These are phyloP conservation scores for Coniochaeta prunicola DNA, from an alignment of 2,329 filamentous ascomycete species.

Conservation along the genomic window DNA sequence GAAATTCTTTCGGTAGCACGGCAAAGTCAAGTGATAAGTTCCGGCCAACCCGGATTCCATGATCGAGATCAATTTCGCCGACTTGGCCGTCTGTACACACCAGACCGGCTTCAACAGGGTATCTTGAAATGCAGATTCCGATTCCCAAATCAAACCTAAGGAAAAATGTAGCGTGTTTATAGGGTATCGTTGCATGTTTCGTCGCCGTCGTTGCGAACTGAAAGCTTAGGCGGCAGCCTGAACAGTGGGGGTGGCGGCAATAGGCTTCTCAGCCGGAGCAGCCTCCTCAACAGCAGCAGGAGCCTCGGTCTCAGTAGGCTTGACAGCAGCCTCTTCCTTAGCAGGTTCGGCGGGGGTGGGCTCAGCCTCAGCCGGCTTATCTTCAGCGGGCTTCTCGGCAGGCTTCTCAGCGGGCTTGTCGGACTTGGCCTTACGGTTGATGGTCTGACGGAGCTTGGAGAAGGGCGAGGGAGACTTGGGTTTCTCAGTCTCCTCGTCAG, in stretches of 20 bases:
- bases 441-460: constrained; percentile 54
- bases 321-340: constrained; percentile 22
- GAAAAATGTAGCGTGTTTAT: constrained; percentile 9
- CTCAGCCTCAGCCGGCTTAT: constrained; percentile 28
- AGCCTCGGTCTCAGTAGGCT: constrained; percentile 20
- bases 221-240: constrained; percentile 42
- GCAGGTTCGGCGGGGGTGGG: constrained; percentile 26
- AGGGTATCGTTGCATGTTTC: constrained; percentile 10
- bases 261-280: constrained; percentile 24
- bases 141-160: constrained; percentile 32
- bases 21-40: constrained; percentile 4
- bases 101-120: constrained; percentile 37
- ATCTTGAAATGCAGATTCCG: constrained; percentile 52
- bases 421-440: constrained; percentile 37
- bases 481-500: constrained; percentile 58
- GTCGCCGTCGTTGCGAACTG: constrained; percentile 8
- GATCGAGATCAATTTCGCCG: background rate
- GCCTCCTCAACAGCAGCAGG: constrained; percentile 28
- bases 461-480: constrained; percentile 45
- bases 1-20: constrained; percentile 5
- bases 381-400: constrained; percentile 32
- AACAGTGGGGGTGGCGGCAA: constrained; percentile 37
- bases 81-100: background rate
- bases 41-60: constrained; percentile 3
- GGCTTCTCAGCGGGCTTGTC: constrained; percentile 26